Conservation (phyloP, 306 rosid species). For the Psophocarpus tetragonolobus region DNA sequence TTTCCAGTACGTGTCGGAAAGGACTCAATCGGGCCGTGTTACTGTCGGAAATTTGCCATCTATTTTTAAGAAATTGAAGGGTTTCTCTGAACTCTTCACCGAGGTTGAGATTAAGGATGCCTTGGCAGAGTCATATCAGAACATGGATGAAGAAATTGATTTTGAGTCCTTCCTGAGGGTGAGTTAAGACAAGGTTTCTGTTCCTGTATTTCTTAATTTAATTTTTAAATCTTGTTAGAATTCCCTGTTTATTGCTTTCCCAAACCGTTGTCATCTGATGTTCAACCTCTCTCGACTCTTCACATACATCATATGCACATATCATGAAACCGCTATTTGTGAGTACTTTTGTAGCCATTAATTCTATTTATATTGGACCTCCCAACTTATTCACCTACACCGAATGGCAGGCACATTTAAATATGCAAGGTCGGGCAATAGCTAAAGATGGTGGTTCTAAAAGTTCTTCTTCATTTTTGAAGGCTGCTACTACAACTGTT, state of each 20-base stretch:
- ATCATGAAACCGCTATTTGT: neutral
- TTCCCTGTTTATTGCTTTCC: neutral
- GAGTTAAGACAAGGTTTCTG: constrained; percentile 34
- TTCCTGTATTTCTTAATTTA: neutral
- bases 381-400: constrained; percentile 27
- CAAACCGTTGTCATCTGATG: constrained; percentile 1
- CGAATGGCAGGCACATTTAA: constrained; percentile 70
- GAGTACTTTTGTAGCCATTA: neutral
- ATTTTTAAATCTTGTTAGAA: neutral
- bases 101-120: constrained; percentile 69
- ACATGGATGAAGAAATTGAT: constrained; percentile 70
- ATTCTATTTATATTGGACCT: constrained; percentile 24
- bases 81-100: constrained; percentile 55
- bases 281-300: neutral
- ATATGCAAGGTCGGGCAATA: constrained; percentile 62
- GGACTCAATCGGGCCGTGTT: constrained; percentile 70
- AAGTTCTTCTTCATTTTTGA: constrained; percentile 78
- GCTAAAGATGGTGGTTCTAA: constrained; percentile 69
- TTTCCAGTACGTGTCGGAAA: constrained; percentile 67
- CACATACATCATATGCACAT: neutral
- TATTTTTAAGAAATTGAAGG: constrained; percentile 63
- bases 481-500: constrained; percentile 87
- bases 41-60: constrained; percentile 66
- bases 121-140: constrained; percentile 53
- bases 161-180: constrained; percentile 90